Evolutionary conservation across 768 basidiomycete genomes (phyloP).

Genomic region (Ramaria sp.): DNA sequence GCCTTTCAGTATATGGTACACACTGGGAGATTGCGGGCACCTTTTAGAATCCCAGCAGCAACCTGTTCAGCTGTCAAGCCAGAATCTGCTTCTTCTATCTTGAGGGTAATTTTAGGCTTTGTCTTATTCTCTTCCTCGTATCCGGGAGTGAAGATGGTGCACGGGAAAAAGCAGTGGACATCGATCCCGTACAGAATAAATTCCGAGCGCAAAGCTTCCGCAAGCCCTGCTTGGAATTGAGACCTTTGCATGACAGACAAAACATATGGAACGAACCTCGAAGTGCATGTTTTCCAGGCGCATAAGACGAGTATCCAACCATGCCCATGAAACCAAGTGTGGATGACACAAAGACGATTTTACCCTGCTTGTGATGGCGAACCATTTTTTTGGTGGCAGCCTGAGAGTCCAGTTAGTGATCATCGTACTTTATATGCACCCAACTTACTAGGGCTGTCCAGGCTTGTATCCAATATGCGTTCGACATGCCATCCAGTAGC

Average conservation of each 20-base stretch:
- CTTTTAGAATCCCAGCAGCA: slow-evolving; percentile 47
- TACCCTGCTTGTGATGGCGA: slow-evolving; percentile 44
- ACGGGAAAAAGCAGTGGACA: slow-evolving; percentile 76
- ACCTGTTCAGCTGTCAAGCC: slow-evolving; percentile 54
- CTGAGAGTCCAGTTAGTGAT: slow-evolving; percentile 24
- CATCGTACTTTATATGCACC: not conserved
- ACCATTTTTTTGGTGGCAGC: slow-evolving; percentile 59
- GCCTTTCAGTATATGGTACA: too few species aligned
- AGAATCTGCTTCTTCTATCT: slow-evolving; percentile 67
- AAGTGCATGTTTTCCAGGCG: slow-evolving; percentile 79
- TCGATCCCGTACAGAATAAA: slow-evolving; percentile 65
- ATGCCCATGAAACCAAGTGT: slow-evolving; percentile 67
- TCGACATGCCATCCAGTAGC: slow-evolving; percentile 45
- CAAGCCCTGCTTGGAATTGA: slow-evolving; percentile 44
- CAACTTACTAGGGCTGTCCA: slow-evolving; percentile 39
- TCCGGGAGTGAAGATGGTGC: slow-evolving; percentile 71
- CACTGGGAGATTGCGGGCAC: slow-evolving; percentile 25
- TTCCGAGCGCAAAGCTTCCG: slow-evolving; percentile 75
- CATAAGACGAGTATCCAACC: slow-evolving; percentile 69
- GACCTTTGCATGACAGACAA: not conserved
- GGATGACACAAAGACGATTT: slow-evolving; percentile 69
- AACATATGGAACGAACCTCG: slow-evolving; percentile 41
- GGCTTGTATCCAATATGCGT: slow-evolving; percentile 45
- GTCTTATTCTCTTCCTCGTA: slow-evolving; percentile 64
- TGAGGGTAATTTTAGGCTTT: slow-evolving; percentile 65